These are phyloP conservation scores for Lecanicillium sp. DNA, from an alignment of 2,329 filamentous ascomycete species.

Conservation along the genomic window DNA sequence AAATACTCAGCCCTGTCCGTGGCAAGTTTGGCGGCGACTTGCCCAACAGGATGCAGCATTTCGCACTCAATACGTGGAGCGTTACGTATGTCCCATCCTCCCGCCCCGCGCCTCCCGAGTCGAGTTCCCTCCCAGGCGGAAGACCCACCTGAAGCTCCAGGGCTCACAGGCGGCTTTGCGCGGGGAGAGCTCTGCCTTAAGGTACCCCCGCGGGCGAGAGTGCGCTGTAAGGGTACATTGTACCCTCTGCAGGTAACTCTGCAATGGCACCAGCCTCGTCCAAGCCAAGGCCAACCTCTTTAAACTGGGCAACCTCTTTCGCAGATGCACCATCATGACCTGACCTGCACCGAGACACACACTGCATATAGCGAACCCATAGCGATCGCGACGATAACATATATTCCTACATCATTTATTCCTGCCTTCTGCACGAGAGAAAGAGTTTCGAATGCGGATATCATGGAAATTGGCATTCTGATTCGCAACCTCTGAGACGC, in stretches of 20 bases:
- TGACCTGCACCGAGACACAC: too few species aligned
- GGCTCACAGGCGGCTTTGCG: too few species aligned
- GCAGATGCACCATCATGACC: too few species aligned
- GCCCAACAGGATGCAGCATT: neutral
- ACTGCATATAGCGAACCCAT: too few species aligned
- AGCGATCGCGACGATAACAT: neutral
- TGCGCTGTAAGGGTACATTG: too few species aligned
- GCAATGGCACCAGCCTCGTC: too few species aligned
- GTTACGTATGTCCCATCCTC: conserved; percentile 3
- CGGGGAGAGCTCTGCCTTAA: too few species aligned
- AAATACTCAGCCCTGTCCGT: conserved; percentile 1
- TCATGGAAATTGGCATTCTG: neutral
- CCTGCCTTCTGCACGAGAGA: too few species aligned
- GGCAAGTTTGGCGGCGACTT: neutral
- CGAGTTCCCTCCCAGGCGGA: neutral
- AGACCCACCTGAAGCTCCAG: neutral
- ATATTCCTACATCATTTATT: neutral
- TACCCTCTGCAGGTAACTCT: too few species aligned
- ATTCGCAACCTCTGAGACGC: neutral
- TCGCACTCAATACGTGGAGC: conserved; percentile 3
- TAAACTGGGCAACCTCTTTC: too few species aligned
- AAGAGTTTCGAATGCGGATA: neutral
- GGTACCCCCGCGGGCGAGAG: too few species aligned
- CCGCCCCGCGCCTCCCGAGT: neutral
- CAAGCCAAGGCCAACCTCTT: too few species aligned